Base-by-base conservation (phyloP, 2,329 filamentous ascomycete genomes). In the Cercospora zeae-maydis region DNA sequence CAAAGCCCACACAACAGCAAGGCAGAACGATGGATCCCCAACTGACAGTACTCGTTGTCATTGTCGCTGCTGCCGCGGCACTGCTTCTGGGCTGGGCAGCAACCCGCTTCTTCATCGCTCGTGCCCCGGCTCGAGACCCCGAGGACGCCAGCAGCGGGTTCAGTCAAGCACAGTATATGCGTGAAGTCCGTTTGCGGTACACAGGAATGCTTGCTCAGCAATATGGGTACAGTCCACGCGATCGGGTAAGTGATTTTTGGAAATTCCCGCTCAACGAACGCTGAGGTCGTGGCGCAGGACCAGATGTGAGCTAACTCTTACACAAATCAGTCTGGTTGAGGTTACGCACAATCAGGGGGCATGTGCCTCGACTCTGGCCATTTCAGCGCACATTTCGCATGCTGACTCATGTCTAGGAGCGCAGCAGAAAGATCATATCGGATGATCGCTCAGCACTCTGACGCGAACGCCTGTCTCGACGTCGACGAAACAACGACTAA, bases 141-240 rank as follows among this genome's bases (percentile, higher is more conserved):
- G 45, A 59, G 14, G 30, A 31, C 10, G 45, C 16, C 14, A 55
- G 57, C 55, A 36, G 14, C n/a, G 37, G 54, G 10, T 58, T 52
- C 14, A 33, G 33, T 47, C 71, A 73, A 52, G 63, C 65, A n/a
- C 63, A 67, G 45, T 73, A 73, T 53, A 72, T 72, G 70, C 69
- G 71, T 8, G 66, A 73, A 61, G 66, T 72, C 0, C 66, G 71
- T n/a, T 56, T 71, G 55, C 64, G 70, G 14, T 67, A 66, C 55
- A 58, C 63, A 3, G 67, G 67, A 36, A 51, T 36, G 55, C 66
- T 71, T 14, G 67, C 63, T 10, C 47, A 24, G 49, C 51, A 58
- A 19, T 55, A 63, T 51, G 66, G 66, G 6, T 59, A 63, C 34
- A 57, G 62, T 21, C 59, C 51, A 14, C 37, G 52, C 30, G 52